Evolutionary conservation across 345 rosid species (phyloP), one percentile per base, ranked within the genome.

Genomic region (Litchi chinensis): DNA sequence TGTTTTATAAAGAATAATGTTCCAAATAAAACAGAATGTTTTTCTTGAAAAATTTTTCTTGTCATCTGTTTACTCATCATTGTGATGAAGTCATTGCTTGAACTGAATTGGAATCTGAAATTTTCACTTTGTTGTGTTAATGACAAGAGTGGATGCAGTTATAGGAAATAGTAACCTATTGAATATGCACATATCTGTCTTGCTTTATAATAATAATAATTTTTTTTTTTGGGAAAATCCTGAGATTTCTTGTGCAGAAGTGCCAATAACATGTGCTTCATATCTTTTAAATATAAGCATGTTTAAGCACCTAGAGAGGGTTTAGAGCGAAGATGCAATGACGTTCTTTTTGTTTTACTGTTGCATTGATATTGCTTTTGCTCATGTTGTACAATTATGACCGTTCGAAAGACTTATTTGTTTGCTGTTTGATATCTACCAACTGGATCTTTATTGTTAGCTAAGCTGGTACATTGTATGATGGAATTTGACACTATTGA

Each of bases 401-500:
- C 75, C 93, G 93, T 86, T 93, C 97, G 98, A 95, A 86, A 89
- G 99, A 82, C 37, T 2, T 32, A 32, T 95, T 95, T 87, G 98
- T 95, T 77, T 95, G 99, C 97, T 93, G 97, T 77, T 88, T 95
- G 91, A 95, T 95, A 85, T 95, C 98, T 79, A 97, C 98, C 37
- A 32, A 3, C 4, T 32, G 37, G 37, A 32, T 32, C 37, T 32
- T 32, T 32, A 32, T 32, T 32, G 37, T 32, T 32, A 3, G 37
- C 2, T 32, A 3, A 3, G 37, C 4, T 1, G 2, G 3, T 32
- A 32, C 37, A 32, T 3, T 32, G 2, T 32, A 32, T 32, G 37
- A 32, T 32, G 37, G 3, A 32, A 32, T 32, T 32, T 3, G 37
- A 32, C 37, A 32, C 37, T 32, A 32, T 32, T 32, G 37, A 3